A percentile compares a stretch with the other conserved stretches of the same genome.
Evolutionary conservation across 176 grass and related monocot genomes (phyloP).

Genomic region (Zea luxurians): DNA sequence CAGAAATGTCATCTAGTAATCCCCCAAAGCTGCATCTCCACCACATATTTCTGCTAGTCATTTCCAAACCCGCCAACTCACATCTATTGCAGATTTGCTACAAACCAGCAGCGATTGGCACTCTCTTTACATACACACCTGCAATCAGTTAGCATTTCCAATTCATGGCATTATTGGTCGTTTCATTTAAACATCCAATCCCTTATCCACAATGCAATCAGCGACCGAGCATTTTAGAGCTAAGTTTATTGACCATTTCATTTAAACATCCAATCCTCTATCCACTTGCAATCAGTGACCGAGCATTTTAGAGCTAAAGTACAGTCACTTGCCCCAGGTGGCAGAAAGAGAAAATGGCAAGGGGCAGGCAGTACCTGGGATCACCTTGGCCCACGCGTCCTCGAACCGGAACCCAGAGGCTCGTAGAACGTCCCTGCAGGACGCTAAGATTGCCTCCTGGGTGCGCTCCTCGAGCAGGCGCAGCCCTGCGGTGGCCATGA

Average conservation of each 20-base stretch:
- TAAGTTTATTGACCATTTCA: no score
- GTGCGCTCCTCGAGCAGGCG: slow-evolving; percentile 50
- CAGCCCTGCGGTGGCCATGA: slow-evolving; percentile 89
- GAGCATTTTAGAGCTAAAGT: neutral
- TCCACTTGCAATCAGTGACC: neutral
- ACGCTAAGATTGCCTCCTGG: slow-evolving; percentile 61
- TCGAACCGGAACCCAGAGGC: slow-evolving; percentile 67
- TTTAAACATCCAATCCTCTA: no score
- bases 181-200: slow-evolving; percentile 1
- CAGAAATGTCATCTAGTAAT: neutral
- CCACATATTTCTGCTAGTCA: neutral
- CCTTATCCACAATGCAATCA: no score
- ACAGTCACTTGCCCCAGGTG: neutral
- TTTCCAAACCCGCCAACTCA: slow-evolving; percentile 3
- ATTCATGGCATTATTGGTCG: neutral
- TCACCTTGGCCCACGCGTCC: slow-evolving; percentile 77
- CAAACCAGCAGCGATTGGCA: neutral
- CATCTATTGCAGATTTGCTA: neutral
- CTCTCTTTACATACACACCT: neutral
- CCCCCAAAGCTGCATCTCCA: neutral
- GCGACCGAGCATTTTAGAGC: no score
- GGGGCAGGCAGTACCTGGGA: slow-evolving; percentile 55
- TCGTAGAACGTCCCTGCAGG: slow-evolving; percentile 65
- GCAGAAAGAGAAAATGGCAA: neutral
- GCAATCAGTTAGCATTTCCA: slow-evolving; percentile 7